Evolutionary conservation across 2,329 filamentous ascomycete genomes (phyloP), one percentile per base, ranked within the genome.

Genomic region (Cercospora sp.): DNA sequence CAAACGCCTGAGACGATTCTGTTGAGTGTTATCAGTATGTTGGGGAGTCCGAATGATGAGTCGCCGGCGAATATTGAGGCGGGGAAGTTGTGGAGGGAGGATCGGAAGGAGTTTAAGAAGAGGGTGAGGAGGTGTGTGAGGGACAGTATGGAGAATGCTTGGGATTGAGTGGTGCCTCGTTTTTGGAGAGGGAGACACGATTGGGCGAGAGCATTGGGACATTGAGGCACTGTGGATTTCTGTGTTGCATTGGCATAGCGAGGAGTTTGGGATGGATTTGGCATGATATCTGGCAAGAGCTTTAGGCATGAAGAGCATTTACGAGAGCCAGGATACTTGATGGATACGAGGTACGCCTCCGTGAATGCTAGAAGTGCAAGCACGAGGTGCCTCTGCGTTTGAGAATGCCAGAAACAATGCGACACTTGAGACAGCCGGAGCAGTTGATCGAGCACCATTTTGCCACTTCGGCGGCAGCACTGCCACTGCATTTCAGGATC

Each of bases 1-100:
- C 95, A 98, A 81, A 94, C 91, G 12, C 94, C 94, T 63, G 94
- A 97, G 84, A 96, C 93, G 23, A 98, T 99, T 70, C 83, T 99
- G 59, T 82, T 99, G 33, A 93, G 89, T 75, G 94, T 96, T 36
- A 96, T 99, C 78, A 95, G 91, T 79, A 90, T 99, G 83, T 89
- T 99, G 72, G 90, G 92, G 71, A 91, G 91, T 76, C 95, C 95
- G 60, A 99, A 99, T 79, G 93, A 96, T 77, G 95, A 98, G 84
- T 94, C 91, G 74, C 93, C 95, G 0, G 95, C 95, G 60, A 98
- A 99, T 78, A 89, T 97, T 30, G 94, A 98, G 82, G 95, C 95
- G 3, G 95, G 94, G 10, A 87, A 91, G 69, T 81, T 97, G 83
- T 91, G 95, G 87, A 87, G 95, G 63, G 92, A 95, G 76, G 92